A percentile compares a stretch with the other conserved stretches of the same genome.
These are phyloP conservation scores for Gamsiella multidivaricata DNA, from an alignment of 192 early-diverging fungal species.

Conservation along the genomic window DNA sequence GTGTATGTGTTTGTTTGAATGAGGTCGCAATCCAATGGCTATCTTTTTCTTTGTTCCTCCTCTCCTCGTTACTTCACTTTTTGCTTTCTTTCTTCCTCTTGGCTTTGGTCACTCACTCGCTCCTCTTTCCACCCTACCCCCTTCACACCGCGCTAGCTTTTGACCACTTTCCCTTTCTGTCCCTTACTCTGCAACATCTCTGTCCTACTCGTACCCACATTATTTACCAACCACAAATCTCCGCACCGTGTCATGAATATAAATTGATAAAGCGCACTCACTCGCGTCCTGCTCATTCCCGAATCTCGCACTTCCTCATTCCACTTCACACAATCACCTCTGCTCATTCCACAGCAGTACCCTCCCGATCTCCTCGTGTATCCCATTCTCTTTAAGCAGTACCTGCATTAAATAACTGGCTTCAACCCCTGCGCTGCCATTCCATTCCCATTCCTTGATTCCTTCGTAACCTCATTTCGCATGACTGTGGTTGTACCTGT, in stretches of 20 bases:
- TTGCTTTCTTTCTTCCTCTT: neutral
- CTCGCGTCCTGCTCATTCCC: too few species aligned
- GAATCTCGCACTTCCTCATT: too few species aligned
- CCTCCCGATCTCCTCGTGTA: neutral
- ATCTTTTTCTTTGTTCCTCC: neutral
- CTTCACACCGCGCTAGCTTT: too few species aligned
- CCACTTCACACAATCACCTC: neutral
- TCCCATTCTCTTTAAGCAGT: neutral
- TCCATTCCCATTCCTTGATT: too few species aligned
- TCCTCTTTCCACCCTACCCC: neutral
- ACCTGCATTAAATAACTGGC: too few species aligned
- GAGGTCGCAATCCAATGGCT: neutral
- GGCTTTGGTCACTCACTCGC: neutral
- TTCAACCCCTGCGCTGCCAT: too few species aligned
- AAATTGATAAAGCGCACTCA: too few species aligned
- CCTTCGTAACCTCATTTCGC: too few species aligned
- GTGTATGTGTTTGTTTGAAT: neutral
- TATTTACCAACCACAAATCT: neutral
- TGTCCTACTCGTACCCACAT: neutral
- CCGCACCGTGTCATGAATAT: too few species aligned
- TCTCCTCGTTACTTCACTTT: neutral
- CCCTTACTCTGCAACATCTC: neutral
- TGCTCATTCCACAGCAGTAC: neutral
- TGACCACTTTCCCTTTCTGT: neutral
- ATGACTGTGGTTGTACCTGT: too few species aligned